Evolutionary conservation across 768 basidiomycete species (phyloP).

Genomic region (Xanthoconium purpureum): DNA sequence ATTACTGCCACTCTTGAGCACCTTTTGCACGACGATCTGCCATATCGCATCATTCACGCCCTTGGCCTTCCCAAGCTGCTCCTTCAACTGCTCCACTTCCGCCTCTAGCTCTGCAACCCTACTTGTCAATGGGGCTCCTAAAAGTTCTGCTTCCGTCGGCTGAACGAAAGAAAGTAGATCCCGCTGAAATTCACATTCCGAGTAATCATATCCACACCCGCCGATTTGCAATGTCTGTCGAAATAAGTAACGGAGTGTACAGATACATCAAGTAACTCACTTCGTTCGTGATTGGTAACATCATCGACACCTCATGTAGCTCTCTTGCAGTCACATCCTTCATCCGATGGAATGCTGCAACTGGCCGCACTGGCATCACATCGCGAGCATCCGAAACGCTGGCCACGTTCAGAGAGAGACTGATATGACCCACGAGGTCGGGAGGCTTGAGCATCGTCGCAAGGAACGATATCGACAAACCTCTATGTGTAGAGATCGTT

Average conservation of each 20-base stretch:
- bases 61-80: conserved; percentile 79
- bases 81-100: conserved; percentile 63
- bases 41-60: conserved; percentile 94
- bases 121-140: conserved; percentile 43
- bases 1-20: conserved; percentile 34
- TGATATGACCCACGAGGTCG: conserved; percentile 82
- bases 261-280: conserved; percentile 28
- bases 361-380: conserved; percentile 59
- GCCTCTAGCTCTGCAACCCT: conserved; percentile 67
- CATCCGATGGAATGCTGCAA: conserved; percentile 72
- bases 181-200: conserved; percentile 52
- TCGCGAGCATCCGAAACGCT: conserved; percentile 45
- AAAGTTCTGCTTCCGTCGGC: conserved; percentile 33
- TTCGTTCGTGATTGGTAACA: conserved; percentile 48
- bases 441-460: conserved; percentile 80
- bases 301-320: conserved; percentile 64
- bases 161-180: conserved; percentile 69
- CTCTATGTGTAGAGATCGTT: conserved; percentile 70
- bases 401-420: conserved; percentile 43
- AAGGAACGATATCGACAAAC: conserved; percentile 67
- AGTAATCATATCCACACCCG: conserved; percentile 37
- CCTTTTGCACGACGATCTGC: conserved; percentile 73
- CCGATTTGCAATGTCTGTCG: conserved; percentile 18
- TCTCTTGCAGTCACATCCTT: conserved; percentile 65
- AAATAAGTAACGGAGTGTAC: background rate